These are phyloP conservation scores for Cenchrus purpureus DNA, from an alignment of 176 grass and related monocot genomes.

Conservation along the genomic window DNA sequence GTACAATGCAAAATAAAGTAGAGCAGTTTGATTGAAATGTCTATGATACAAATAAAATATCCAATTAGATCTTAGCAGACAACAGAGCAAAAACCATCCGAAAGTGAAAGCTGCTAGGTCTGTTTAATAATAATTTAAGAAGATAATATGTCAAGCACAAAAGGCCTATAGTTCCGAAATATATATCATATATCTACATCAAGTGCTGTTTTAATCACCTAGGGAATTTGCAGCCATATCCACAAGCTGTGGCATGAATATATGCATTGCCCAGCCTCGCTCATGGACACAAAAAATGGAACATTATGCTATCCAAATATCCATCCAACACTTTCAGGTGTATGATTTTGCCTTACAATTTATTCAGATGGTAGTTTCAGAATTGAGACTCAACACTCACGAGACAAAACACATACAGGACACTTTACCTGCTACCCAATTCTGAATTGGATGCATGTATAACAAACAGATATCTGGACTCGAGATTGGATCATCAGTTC, in stretches of 20 bases:
- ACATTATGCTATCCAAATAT: constrained; percentile 13
- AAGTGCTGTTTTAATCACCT: neutral
- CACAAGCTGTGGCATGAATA: no score
- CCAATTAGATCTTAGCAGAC: constrained; percentile 58
- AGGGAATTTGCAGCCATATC: neutral
- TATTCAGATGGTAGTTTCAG: neutral
- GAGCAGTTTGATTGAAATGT: neutral
- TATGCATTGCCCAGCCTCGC: no score
- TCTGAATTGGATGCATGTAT: constrained; percentile 37
- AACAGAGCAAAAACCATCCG: constrained; percentile 86
- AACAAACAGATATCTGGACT: constrained; percentile 18
- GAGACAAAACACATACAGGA: neutral
- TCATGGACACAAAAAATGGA: neutral
- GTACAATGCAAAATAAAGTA: no score
- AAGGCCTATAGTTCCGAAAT: constrained; percentile 11
- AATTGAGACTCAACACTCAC: constrained; percentile 4
- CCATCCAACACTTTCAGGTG: constrained; percentile 18
- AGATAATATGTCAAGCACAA: constrained; percentile 28
- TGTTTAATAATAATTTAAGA: constrained; percentile 45
- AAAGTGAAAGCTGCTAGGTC: constrained; percentile 85
- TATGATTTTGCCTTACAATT: constrained; percentile 22
- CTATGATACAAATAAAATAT: neutral
- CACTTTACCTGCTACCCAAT: constrained; percentile 27
- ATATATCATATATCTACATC: neutral
- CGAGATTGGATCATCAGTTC: neutral